Base-by-base conservation (phyloP, 306 rosid species). In the Acacia melanoxylon region DNA sequence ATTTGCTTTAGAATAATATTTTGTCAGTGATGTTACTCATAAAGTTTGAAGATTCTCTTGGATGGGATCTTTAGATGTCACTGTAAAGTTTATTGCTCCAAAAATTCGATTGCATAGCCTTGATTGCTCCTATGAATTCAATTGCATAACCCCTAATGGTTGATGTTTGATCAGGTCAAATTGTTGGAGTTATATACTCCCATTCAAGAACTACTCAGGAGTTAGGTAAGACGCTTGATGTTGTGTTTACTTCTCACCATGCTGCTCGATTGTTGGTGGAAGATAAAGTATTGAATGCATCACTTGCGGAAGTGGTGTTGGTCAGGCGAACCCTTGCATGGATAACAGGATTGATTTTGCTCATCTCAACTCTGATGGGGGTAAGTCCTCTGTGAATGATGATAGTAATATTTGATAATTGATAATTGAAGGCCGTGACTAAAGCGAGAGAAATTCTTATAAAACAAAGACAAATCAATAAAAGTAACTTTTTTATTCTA, bases 241-340 rank as follows among this genome's bases (percentile, higher is more conserved):
- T 88, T 74, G 71, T 75, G 74, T 89, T 82, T 81, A 72, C 89
- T 69, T 81, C 91, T 83, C 93, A 45, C 63, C 86, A 66, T 69
- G 77, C 84, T 77, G 90, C 84, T 2, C 97, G 99, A 72, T 85
- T 68, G 91, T 86, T 95, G 90, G 92, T 14, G 41, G 98, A 95
- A 86, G 70, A 74, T 62, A 74, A 86, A 70, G 71, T 31, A 73
- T 12, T 78, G n/a, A 80, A 88, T 68, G 63, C 59, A 40, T 78
- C 81, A 58, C 19, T n/a, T 42, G 54, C 52, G 14, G 83, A 85
- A 84, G 94, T 95, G 56, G 27, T 76, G 10, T 83, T 96, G 89
- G 98, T 96, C 81, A 89, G 98, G 81, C 83, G 76, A 78, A 89
- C 87, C 54, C 91, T 96, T 73, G 99, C 99, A 33, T 93, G 98